Evolutionary conservation across 1,284 basidiomycete species (phyloP), one percentile per base, ranked within the genome.

Genomic region (Anthracocystis panici-leucophaei): DNA sequence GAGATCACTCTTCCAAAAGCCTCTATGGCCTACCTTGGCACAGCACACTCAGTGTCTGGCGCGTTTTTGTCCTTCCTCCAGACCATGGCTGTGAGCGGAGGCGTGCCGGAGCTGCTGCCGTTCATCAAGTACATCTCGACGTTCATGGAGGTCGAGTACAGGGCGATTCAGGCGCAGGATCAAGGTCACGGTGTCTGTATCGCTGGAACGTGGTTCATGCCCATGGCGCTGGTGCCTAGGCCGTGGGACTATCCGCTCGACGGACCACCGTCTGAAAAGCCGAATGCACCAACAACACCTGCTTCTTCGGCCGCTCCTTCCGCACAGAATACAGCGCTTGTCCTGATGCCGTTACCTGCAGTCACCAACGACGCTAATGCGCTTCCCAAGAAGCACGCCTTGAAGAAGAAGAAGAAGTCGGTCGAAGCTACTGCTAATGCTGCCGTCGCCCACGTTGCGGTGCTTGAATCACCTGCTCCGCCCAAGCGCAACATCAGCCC

Each of bases 91-190:
- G 62, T 79, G 12, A 54, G 68, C 10, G 79, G 78, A 10, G 80
- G 81, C 18, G 69, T 82, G 33, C 80, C 80, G 0, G 81, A 82
- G 65, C 53, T 82, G 61, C 54, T 81, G 23, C 81, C 81, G 12
- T 81, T 81, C 46, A 75, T 82, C 68, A 66, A 67, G 63, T 82
- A 82, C 61, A 78, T 81, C 38, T 76, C 78, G 27, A 76, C 69
- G 14, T 78, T 66, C 42, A 75, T 82, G 70, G 81, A 82, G 53
- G 63, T 82, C 33, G 81, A 82, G 65, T 81, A 82, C 58, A 69
- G 70, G 58, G 79, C 80, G 11, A 79, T 82, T 45, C 65, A 75
- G 60, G 71, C 63, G 5, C 77, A 77, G 48, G 78, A 82, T 44
- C 52, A 65, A 23, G 78, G 80, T 21, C 49, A 78, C n/a, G 80